phyloP scores from a whole-genome alignment of 2,329 filamentous ascomycete genomes.

The Sclerotinia nivalis region DNA sequence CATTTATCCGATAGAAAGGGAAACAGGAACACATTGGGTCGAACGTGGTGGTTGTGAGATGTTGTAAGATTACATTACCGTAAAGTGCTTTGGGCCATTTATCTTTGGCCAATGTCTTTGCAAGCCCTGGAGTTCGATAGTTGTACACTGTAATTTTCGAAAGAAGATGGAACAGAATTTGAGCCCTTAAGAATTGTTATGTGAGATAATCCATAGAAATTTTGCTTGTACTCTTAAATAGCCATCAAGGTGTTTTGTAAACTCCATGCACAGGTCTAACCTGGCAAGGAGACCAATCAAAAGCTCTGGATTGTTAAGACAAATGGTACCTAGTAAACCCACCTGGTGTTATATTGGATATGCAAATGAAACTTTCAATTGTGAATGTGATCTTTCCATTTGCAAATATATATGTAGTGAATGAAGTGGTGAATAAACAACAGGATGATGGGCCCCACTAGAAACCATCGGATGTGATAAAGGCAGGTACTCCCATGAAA shows the following conservation, averaged over 20 bases:
- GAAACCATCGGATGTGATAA: neutral
- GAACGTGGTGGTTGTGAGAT: neutral
- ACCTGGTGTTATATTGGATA: neutral
- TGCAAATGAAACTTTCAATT: neutral
- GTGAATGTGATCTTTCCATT: neutral
- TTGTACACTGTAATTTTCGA: too few relatives aligned
- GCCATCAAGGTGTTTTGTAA: slow-evolving; percentile 16
- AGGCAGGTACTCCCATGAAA: slow-evolving; percentile 6
- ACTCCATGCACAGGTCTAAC: neutral
- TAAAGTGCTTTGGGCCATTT: neutral
- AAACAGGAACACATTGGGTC: neutral
- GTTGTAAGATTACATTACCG: slow-evolving; percentile 10
- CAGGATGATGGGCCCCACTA: neutral
- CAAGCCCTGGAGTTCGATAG: neutral
- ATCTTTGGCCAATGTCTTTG: neutral
- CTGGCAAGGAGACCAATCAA: slow-evolving; percentile 5
- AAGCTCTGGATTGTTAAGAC: neutral
- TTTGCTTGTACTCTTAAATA: slow-evolving; percentile 4
- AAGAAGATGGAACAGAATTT: neutral
- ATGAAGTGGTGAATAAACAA: slow-evolving; percentile 3
- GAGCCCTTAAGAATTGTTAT: neutral
- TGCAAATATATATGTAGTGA: neutral
- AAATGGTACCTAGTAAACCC: too few relatives aligned
- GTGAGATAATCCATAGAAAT: neutral
- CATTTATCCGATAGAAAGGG: neutral